These are phyloP conservation scores for Pleurostoma richardsiae DNA, from an alignment of 2,329 filamentous ascomycete genomes.

Conservation along the genomic window DNA sequence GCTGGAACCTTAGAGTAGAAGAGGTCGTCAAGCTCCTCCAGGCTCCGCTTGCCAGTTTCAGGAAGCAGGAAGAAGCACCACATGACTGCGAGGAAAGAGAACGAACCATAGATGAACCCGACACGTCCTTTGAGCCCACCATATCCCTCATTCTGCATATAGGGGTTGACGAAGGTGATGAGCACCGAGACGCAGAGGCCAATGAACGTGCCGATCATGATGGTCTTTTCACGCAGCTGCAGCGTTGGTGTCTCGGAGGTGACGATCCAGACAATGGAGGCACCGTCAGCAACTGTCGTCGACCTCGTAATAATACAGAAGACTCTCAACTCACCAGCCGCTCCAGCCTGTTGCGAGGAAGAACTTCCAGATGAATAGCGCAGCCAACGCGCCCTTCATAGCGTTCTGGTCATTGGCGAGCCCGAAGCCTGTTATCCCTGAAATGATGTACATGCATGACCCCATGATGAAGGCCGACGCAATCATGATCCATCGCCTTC, in stretches of 20 bases:
- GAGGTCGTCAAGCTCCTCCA: not conserved
- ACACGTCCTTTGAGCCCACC: conserved; percentile 12
- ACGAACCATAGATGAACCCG: not conserved
- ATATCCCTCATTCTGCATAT: conserved; percentile 17
- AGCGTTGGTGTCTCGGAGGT: conserved; percentile 19
- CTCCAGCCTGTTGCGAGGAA: not conserved
- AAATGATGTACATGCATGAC: conserved; percentile 7
- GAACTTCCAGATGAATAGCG: not conserved
- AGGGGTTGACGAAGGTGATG: conserved; percentile 22
- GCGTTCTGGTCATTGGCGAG: not conserved
- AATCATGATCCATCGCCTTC: conserved; percentile 8
- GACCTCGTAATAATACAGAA: not conserved
- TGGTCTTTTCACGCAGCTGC: conserved; percentile 20
- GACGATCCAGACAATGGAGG: conserved; percentile 17
- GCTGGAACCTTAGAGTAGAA: not conserved
- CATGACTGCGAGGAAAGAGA: not conserved
- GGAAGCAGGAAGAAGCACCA: not conserved
- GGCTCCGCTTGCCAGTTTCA: not conserved
- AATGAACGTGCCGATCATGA: conserved; percentile 17
- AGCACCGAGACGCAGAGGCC: conserved; percentile 17
- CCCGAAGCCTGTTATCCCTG: not conserved
- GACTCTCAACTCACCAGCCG: not conserved
- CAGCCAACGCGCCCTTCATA: not conserved
- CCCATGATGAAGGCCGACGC: conserved; percentile 4
- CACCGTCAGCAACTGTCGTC: not conserved